Evolutionary conservation across 352 stramenopile species (phyloP).

Genomic region (Lagenidium giganteum): DNA sequence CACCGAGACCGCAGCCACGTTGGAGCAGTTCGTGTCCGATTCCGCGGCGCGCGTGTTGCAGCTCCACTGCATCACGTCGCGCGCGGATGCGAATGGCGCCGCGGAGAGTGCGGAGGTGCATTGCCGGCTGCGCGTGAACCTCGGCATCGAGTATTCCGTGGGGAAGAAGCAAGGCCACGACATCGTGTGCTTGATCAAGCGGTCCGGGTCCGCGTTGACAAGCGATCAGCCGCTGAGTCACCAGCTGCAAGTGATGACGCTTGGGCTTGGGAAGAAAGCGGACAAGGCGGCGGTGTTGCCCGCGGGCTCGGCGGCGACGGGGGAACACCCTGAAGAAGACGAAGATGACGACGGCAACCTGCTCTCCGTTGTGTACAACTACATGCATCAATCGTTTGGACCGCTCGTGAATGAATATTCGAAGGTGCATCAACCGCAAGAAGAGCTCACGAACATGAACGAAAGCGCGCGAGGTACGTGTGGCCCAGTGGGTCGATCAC

Average conservation of each 20-base stretch:
- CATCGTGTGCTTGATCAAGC: slow-evolving; percentile 87
- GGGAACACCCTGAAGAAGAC: slow-evolving; percentile 55
- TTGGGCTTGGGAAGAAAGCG: slow-evolving; percentile 53
- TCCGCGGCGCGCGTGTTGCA: slow-evolving; percentile 60
- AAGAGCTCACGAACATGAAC: slow-evolving; percentile 49
- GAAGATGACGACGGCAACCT: slow-evolving; percentile 55
- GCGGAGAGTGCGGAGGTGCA: slow-evolving; percentile 10
- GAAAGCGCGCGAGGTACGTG: slow-evolving; percentile 52
- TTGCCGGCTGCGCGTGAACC: slow-evolving; percentile 58
- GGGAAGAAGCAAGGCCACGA: slow-evolving; percentile 66
- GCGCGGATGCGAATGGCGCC: slow-evolving; percentile 15
- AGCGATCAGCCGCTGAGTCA: slow-evolving; percentile 70
- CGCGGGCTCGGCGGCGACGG: slow-evolving; percentile 20
- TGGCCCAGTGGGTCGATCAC: too few species aligned
- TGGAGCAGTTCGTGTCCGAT: slow-evolving; percentile 74
- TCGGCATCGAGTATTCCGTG: slow-evolving; percentile 68
- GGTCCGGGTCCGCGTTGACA: slow-evolving; percentile 53
- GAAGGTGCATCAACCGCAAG: slow-evolving; percentile 74
- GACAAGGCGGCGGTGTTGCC: slow-evolving; percentile 23
- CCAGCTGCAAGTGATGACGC: slow-evolving; percentile 86
- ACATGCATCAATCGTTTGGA: slow-evolving; percentile 85
- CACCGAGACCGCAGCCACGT: slow-evolving; percentile 22
- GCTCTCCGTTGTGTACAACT: slow-evolving; percentile 85
- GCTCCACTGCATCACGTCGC: slow-evolving; percentile 50
- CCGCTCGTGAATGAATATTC: slow-evolving; percentile 85